These are phyloP conservation scores for Pythium chondricola DNA, from an alignment of 352 stramenopile genomes.

Conservation along the genomic window DNA sequence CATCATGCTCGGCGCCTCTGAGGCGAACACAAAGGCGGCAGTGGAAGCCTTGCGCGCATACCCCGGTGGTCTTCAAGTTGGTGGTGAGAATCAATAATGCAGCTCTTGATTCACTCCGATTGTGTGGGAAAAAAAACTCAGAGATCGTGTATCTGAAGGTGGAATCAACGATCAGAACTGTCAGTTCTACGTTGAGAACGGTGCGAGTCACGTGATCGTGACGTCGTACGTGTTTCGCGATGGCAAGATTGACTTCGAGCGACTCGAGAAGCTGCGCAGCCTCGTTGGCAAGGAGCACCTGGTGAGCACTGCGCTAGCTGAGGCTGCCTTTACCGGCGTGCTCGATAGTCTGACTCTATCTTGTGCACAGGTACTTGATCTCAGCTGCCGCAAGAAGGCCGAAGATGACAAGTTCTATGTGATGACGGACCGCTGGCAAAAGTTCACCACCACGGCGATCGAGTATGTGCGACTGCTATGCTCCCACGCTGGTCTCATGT, in stretches of 20 bases:
- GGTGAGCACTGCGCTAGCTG: too few relatives aligned
- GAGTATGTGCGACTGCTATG: slow-evolving; percentile 39
- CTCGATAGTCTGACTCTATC: not conserved
- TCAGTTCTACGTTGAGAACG: slow-evolving; percentile 90
- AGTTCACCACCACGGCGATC: slow-evolving; percentile 91
- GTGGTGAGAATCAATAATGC: slow-evolving; percentile 48
- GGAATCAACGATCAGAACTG: slow-evolving; percentile 93
- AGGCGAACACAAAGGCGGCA: slow-evolving; percentile 89
- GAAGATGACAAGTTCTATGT: slow-evolving; percentile 91
- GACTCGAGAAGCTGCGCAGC: slow-evolving; percentile 56
- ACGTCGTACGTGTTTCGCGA: slow-evolving; percentile 96
- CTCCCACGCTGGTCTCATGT: too few relatives aligned
- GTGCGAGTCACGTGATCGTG: slow-evolving; percentile 98
- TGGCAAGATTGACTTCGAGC: slow-evolving; percentile 85
- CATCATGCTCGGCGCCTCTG: slow-evolving; percentile 95
- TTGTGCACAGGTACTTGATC: slow-evolving; percentile 85
- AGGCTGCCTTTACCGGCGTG: too few relatives aligned
- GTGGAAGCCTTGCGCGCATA: slow-evolving; percentile 85
- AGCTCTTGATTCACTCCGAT: too few relatives aligned
- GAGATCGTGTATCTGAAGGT: slow-evolving; percentile 23
- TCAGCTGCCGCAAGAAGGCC: slow-evolving; percentile 91
- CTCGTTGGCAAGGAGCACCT: slow-evolving; percentile 77
- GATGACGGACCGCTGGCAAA: slow-evolving; percentile 97
- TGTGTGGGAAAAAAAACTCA: too few relatives aligned
- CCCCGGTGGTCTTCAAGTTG: slow-evolving; percentile 92